Evolutionary conservation across 805 yeast genomes (phyloP), one percentile per base, ranked within the genome.

Genomic region (Cyberlindnera maritima): DNA sequence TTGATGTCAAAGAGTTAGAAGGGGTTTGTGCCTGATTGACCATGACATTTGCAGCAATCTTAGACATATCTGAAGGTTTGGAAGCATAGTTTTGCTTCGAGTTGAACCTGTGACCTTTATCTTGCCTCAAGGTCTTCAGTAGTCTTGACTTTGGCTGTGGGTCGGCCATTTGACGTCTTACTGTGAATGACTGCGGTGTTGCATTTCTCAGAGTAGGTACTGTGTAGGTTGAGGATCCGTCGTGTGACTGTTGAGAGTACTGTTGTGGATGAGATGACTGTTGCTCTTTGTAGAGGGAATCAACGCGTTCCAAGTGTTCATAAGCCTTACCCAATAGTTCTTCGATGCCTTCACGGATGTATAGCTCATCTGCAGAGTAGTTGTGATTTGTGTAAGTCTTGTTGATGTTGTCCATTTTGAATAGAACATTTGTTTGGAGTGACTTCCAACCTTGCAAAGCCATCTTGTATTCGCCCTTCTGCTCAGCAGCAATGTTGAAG

Each of bases 391-490:
- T 59, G 58, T 60, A 62, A 49, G 63, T 62, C 44, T 76, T 66
- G 58, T 83, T 74, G 55, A 85, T 54, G 44, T 62, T 49, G 18
- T 82, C 87, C 36, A 83, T 64, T 55, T 79, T 79, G 59, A 70
- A 77, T 40, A 79, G 70, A 2, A 82, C 71, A 40, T 77, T 75
- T 2, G 86, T 80, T 52, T 82, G 88, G n/a, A 86, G 64, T 2
- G 81, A 70, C 53, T 81, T 84, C 91, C 92, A 85, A 2, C 91
- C 91, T 49, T 76, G 78, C 18, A 83, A 64, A 2, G 90, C 85
- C 15, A 75, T 79, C 41, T 71, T 76, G 38, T 72, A 62, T 18
- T 75, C 71, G 29, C 73, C 69, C 17, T 70, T 67, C 48, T 84
- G 84, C 56, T 85, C 90, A 17, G 80, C 60, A 3, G 79, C 71